Conservation (phyloP, 192 early-diverging fungal species). For the Lunasporangiospora selenospora region DNA sequence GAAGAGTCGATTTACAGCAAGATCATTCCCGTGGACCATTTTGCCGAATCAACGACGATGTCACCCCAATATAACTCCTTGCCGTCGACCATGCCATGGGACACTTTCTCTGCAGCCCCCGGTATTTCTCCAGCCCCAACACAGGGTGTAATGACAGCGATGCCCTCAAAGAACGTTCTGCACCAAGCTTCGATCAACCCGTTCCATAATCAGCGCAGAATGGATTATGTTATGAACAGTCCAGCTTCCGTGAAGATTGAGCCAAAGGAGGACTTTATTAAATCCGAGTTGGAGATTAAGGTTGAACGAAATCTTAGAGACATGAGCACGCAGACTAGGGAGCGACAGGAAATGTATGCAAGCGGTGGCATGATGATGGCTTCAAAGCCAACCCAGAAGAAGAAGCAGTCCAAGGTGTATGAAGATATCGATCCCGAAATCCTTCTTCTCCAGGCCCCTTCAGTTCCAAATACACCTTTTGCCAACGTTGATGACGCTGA, state of each 20-base stretch:
- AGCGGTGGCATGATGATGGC: constrained; percentile 32
- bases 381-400: constrained; percentile 3
- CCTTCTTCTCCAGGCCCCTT: constrained; percentile 20
- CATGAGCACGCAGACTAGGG: constrained; percentile 45
- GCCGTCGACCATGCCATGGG: constrained; percentile 15
- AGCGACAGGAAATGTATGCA: constrained; percentile 15
- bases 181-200: constrained; percentile 8
- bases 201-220: neutral
- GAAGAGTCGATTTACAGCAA: constrained; percentile 29
- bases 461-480: constrained; percentile 30
- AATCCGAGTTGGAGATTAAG: constrained; percentile 20
- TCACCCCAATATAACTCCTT: constrained; percentile 8
- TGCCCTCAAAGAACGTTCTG: constrained; percentile 2
- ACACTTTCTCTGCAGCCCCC: neutral
- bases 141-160: constrained; percentile 19
- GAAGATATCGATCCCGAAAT: constrained; percentile 20
- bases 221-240: constrained; percentile 4
- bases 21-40: constrained; percentile 27
- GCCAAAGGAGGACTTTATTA: constrained; percentile 23
- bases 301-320: constrained; percentile 33
- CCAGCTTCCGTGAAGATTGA: constrained; percentile 17
- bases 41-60: neutral
- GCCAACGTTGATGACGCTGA: constrained; percentile 6
- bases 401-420: constrained; percentile 12
- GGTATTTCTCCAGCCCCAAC: neutral